A percentile compares a stretch with the other conserved stretches of the same genome.
These are phyloP conservation scores for Hordeum marinum DNA, from an alignment of 176 grass and related monocot species.

Conservation along the genomic window DNA sequence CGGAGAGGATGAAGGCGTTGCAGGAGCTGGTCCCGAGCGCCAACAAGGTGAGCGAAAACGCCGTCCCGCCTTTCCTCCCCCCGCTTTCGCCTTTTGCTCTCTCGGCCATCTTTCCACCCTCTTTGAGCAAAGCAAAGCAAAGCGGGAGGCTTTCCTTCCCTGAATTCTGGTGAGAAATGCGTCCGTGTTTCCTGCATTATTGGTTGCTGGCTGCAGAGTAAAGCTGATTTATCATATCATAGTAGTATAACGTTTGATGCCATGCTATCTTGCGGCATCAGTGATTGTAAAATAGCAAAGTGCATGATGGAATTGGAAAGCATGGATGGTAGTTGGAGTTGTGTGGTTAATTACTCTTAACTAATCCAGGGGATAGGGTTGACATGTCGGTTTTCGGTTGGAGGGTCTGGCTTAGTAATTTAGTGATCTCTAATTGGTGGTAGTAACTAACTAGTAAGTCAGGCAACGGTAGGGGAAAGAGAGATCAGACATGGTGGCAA, in stretches of 20 bases:
- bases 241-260: conserved; percentile 9
- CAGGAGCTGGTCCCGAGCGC: conserved; percentile 86
- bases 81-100: conserved; percentile 2
- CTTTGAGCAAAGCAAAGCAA: conserved; percentile 42
- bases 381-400: background rate
- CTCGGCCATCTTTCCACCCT: background rate
- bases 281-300: background rate
- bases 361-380: background rate
- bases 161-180: conserved; percentile 24
- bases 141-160: conserved; percentile 42
- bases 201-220: background rate
- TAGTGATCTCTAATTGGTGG: background rate
- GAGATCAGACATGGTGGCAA: background rate
- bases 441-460: background rate
- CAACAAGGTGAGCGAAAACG: conserved; percentile 63
- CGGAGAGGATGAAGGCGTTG: conserved; percentile 96
- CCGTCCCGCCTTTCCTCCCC: conserved; percentile 4
- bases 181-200: conserved; percentile 7
- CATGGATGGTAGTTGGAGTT: background rate
- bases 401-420: background rate
- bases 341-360: background rate
- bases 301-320: background rate
- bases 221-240: conserved; percentile 12
- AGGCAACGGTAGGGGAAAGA: background rate
- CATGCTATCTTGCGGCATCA: background rate